These are phyloP conservation scores for Bertia moriformis DNA, from an alignment of 2,329 filamentous ascomycete species.

Conservation along the genomic window DNA sequence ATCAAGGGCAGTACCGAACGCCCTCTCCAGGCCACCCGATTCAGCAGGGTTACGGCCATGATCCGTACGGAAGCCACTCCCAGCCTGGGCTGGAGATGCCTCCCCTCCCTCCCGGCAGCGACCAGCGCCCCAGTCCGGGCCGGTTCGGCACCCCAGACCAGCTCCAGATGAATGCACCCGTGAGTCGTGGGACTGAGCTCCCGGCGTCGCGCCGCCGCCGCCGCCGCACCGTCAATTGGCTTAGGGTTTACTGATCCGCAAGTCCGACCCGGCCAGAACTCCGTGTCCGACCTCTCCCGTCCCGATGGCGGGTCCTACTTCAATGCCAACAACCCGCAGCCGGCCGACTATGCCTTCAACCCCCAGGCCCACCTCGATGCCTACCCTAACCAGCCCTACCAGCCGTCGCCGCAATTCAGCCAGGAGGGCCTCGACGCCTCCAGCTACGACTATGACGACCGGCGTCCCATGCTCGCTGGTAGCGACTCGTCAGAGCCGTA, in stretches of 20 bases:
- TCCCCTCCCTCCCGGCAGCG: constrained; percentile 48
- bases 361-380: constrained; percentile 77
- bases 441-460: constrained; percentile 59
- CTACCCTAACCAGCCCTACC: constrained; percentile 74
- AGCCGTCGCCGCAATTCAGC: constrained; percentile 49
- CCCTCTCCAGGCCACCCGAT: constrained; percentile 60
- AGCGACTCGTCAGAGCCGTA: constrained; percentile 34
- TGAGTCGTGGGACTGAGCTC: constrained; percentile 26
- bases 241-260: neutral
- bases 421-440: constrained; percentile 39
- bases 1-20: constrained; percentile 37
- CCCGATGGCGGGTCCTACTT: constrained; percentile 26
- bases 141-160: constrained; percentile 53
- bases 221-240: too few species aligned
- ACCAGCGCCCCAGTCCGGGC: constrained; percentile 34
- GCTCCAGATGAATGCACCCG: constrained; percentile 70
- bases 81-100: neutral
- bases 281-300: constrained; percentile 32
- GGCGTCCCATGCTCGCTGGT: constrained; percentile 69
- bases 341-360: constrained; percentile 60
- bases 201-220: neutral
- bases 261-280: constrained; percentile 31
- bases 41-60: constrained; percentile 65
- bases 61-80: constrained; percentile 28
- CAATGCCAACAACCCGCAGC: constrained; percentile 35